Evolutionary conservation across 2,329 filamentous ascomycete species (phyloP).

Genomic region (Neonectria faginata): DNA sequence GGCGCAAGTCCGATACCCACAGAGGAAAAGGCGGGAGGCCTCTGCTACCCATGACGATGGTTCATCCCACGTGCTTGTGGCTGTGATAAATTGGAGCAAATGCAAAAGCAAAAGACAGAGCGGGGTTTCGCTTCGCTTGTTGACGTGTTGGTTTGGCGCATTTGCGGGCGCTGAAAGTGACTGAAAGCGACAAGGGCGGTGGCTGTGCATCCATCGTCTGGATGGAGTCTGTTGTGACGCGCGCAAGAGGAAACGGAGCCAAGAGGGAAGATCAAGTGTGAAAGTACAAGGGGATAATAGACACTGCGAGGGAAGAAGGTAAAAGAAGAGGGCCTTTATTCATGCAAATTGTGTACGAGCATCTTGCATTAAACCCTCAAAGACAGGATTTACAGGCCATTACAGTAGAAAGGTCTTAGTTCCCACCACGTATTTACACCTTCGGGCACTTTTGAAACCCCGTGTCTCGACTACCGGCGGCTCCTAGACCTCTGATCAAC

Average conservation of each 20-base stretch:
- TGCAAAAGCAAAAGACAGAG: background rate
- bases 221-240: background rate
- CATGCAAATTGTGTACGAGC: background rate
- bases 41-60: too few relatives aligned
- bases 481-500: background rate
- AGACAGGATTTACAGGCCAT: background rate
- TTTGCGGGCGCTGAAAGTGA: slow-evolving; percentile 1
- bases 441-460: background rate
- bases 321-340: background rate
- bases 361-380: too few relatives aligned
- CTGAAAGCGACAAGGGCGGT: background rate
- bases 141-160: background rate
- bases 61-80: too few relatives aligned
- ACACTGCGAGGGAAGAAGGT: background rate
- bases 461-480: background rate
- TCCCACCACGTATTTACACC: background rate
- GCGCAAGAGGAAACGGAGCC: background rate
- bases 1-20: too few relatives aligned
- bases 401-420: background rate
- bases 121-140: background rate
- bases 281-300: too few relatives aligned
- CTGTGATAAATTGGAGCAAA: background rate
- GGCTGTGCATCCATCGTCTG: background rate
- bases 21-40: too few relatives aligned
- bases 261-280: background rate